phyloP scores from a whole-genome alignment of 225 moss, liverwort and hornwort species.

The Polytrichum commune region DNA sequence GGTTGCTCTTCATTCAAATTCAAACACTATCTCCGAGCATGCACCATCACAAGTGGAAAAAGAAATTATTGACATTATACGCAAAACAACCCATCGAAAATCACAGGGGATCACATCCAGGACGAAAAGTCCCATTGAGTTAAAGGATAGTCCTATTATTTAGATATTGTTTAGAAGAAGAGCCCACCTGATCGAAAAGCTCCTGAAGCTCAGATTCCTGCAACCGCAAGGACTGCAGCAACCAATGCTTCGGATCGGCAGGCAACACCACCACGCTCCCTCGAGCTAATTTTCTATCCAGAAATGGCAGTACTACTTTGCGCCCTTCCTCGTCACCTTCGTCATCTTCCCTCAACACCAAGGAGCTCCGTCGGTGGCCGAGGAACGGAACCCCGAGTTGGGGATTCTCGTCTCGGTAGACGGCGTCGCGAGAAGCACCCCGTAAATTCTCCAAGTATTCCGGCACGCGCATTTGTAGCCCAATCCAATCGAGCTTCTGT shows the following conservation, averaged over 20 bases:
- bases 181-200: conserved; percentile 78
- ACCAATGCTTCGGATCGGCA: conserved; percentile 86
- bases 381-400: conserved; percentile 22
- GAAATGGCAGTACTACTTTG: conserved; percentile 2
- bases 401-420: conserved; percentile 18
- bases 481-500: conserved; percentile 48
- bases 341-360: conserved; percentile 58
- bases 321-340: conserved; percentile 43
- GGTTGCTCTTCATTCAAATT: no score
- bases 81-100: no score
- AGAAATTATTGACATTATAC: no score
- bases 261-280: conserved; percentile 82
- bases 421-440: conserved; percentile 57
- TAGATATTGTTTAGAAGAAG: not conserved
- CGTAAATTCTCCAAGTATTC: conserved; percentile 58
- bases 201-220: conserved; percentile 84
- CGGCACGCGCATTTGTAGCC: conserved; percentile 54
- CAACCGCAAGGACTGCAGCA: conserved; percentile 81
- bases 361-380: conserved; percentile 59
- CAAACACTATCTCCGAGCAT: no score
- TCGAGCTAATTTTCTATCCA: conserved; percentile 32
- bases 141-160: no score
- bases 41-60: no score
- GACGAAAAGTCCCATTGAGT: no score
- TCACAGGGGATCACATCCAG: no score